phyloP scores from a whole-genome alignment of 2,329 filamentous ascomycete genomes.

The Penicillium sp. region DNA sequence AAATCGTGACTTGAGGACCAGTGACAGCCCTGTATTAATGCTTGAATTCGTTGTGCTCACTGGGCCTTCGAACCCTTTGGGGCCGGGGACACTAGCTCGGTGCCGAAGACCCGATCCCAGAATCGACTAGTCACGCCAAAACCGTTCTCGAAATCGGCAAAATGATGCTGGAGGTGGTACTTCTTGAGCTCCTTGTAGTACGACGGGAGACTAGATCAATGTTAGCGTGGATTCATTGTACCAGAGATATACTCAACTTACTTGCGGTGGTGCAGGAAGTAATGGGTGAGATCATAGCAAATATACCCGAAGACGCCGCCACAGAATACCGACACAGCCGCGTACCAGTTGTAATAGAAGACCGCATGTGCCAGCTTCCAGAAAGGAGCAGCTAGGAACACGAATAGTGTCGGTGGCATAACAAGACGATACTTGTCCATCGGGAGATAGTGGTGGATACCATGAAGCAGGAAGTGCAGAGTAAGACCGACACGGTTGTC shows the following conservation, averaged over 20 bases:
- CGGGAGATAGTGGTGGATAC: slow-evolving; percentile 97
- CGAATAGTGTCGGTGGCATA: slow-evolving; percentile 89
- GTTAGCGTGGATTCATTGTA: slow-evolving; percentile 9
- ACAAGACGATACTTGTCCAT: slow-evolving; percentile 98
- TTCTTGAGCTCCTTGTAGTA: slow-evolving; percentile 95
- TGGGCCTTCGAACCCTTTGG: slow-evolving; percentile 37
- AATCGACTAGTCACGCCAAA: slow-evolving; percentile 96
- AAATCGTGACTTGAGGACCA: slow-evolving; percentile 15
- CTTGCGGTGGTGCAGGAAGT: slow-evolving; percentile 96
- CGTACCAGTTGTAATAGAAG: slow-evolving; percentile 82
- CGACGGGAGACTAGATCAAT: slow-evolving; percentile 62
- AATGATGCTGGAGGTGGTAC: slow-evolving; percentile 95
- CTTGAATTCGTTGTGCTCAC: slow-evolving; percentile 16
- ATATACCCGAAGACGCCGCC: slow-evolving; percentile 95
- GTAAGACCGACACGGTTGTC: slow-evolving; percentile 88
- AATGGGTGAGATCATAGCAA: slow-evolving; percentile 95
- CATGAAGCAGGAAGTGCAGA: slow-evolving; percentile 88
- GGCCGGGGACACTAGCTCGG: slow-evolving; percentile 60
- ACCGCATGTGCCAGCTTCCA: slow-evolving; percentile 84
- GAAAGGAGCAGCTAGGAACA: slow-evolving; percentile 80
- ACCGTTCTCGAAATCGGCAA: slow-evolving; percentile 95
- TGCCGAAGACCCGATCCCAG: slow-evolving; percentile 92
- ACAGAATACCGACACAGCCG: slow-evolving; percentile 73
- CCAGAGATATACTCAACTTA: slow-evolving; percentile 40
- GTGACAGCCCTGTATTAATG: background rate